Evolutionary conservation across 148 eudicot genomes (phyloP), one percentile per base, ranked within the genome.

Genomic region (Spergularia marina): DNA sequence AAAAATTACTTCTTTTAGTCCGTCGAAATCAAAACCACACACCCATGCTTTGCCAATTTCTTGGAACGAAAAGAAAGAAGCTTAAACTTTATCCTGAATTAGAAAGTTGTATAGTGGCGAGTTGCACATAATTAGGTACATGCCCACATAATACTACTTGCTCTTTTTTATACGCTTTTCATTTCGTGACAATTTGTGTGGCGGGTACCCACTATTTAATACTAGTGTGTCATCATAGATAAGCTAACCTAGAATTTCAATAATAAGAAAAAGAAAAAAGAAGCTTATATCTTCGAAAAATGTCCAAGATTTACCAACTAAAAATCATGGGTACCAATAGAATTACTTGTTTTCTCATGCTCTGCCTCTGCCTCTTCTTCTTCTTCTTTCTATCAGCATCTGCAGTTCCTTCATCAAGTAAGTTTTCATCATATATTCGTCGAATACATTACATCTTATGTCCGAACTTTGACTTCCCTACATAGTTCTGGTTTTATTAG

Each of bases 341-440:
- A 11, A 1, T 18, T 23, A 12, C 71, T 53, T 20, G 11, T 18
- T 70, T 71, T n/a, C 4, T 71, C 23, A 12, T 75, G 0, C 7
- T 71, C 12, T 34, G 62, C 53, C 7, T 71, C 12, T 34, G 62
- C 53, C 21, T 61, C 61, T 64, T 77, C 40, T 70, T 69, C 40
- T 70, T 69, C 68, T 76, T 51, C 7, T 25, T 77, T 14, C 59
- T 70, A 1, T 77, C 11, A 36, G 16, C 80, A 0, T 12, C 20
- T 51, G 79, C 49, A 0, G 49, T 44, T 5, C 49, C 49, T 6
- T 44, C 74, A 39, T 77, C 80, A 70, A 77, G 80, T 77, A 62
- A n/a, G 80, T 59, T 68, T 44, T 18, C 23, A 30, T 30, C 3
- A 3, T 12, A 23, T 57, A 17, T 21, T 63, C 59, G 40, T 56